Conservation (phyloP, 371 early-diverging fungal genomes). For the Zychaea mexicana region DNA sequence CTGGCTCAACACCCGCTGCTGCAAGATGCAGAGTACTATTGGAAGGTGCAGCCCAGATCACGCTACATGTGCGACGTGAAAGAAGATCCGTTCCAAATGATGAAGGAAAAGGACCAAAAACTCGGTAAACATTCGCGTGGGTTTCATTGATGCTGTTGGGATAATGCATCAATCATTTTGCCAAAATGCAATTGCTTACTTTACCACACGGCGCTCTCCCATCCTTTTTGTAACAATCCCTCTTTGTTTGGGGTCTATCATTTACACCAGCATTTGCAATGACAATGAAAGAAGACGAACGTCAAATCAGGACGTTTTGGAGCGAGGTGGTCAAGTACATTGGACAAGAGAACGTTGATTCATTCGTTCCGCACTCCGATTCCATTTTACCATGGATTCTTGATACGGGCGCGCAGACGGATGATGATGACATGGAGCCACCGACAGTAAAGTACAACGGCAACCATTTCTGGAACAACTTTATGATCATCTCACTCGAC, state of each 20-base stretch:
- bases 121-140: too few relatives aligned
- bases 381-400: constrained; percentile 28
- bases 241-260: too few relatives aligned
- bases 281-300: constrained; percentile 3
- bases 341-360: neutral
- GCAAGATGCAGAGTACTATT: constrained; percentile 38
- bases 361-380: constrained; percentile 8
- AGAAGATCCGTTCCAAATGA: constrained; percentile 36
- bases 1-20: constrained; percentile 67
- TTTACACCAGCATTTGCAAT: constrained; percentile 4
- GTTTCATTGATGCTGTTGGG: too few relatives aligned
- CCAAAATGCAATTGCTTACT: too few relatives aligned
- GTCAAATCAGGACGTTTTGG: too few relatives aligned
- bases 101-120: constrained; percentile 32
- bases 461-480: constrained; percentile 77
- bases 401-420: constrained; percentile 24
- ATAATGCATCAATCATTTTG: too few relatives aligned
- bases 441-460: constrained; percentile 53
- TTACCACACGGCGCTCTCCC: too few relatives aligned
- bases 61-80: constrained; percentile 34
- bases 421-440: neutral
- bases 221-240: too few relatives aligned
- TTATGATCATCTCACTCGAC: constrained; percentile 31
- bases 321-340: too few relatives aligned
- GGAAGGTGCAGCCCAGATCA: constrained; percentile 44